Evolutionary conservation across 352 stramenopile species (phyloP).

Genomic region (Phytophthora agathidicida): DNA sequence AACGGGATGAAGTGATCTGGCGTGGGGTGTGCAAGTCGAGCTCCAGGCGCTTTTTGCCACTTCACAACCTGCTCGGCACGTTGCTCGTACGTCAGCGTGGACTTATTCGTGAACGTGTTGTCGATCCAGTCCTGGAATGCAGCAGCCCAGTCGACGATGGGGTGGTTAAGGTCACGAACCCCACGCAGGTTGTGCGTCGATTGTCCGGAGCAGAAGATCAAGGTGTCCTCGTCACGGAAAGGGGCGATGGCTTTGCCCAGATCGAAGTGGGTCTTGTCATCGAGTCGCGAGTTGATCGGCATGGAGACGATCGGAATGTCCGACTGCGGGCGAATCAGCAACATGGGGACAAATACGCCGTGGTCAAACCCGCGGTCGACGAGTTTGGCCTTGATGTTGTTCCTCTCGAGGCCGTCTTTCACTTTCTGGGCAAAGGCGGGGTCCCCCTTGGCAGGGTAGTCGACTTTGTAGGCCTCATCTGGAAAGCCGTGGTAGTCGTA

Average conservation of each 20-base stretch:
- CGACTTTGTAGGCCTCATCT: constrained; percentile 75
- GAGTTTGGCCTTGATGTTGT: constrained; percentile 49
- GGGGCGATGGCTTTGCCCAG: constrained; percentile 56
- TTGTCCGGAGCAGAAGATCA: constrained; percentile 71
- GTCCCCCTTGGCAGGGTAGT: constrained; percentile 72
- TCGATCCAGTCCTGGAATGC: constrained; percentile 44
- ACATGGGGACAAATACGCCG: constrained; percentile 90
- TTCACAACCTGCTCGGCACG: constrained; percentile 19
- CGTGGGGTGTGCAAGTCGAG: constrained; percentile 38
- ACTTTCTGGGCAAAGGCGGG: constrained; percentile 66
- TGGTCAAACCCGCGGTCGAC: constrained; percentile 83
- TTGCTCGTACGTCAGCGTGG: constrained; percentile 23
- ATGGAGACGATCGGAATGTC: constrained; percentile 89
- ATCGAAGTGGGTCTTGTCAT: constrained; percentile 40
- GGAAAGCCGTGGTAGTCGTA: constrained; percentile 93
- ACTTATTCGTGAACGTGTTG: constrained; percentile 25
- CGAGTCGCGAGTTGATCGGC: constrained; percentile 47
- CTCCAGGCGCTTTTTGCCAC: constrained; percentile 38
- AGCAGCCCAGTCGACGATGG: constrained; percentile 15
- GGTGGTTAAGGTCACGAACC: constrained; percentile 10
- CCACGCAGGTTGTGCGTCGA: constrained; percentile 40
- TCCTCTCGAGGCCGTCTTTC: constrained; percentile 45
- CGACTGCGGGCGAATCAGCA: constrained; percentile 82
- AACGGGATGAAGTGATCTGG: constrained; percentile 55
- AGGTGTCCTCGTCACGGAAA: constrained; percentile 63